These are phyloP conservation scores for Calonectria multiphialidica DNA, from an alignment of 2,329 filamentous ascomycete genomes.

Conservation along the genomic window DNA sequence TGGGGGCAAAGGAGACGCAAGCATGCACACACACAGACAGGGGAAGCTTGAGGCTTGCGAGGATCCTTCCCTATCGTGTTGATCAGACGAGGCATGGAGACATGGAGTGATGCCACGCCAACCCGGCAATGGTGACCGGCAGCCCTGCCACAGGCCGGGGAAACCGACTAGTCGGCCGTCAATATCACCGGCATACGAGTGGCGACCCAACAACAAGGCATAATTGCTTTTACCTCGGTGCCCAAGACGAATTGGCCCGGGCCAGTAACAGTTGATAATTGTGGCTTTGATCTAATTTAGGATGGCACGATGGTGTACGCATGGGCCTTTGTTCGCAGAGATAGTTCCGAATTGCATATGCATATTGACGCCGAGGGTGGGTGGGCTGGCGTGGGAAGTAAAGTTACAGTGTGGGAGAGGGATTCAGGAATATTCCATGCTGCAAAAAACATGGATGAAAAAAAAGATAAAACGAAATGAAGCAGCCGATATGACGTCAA, in stretches of 20 bases:
- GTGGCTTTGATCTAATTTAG: background rate
- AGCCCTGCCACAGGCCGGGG: background rate
- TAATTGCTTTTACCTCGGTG: background rate
- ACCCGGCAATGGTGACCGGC: background rate
- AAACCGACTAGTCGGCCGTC: background rate
- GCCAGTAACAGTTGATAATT: background rate
- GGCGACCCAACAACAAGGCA: background rate
- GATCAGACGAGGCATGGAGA: background rate
- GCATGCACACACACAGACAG: background rate
- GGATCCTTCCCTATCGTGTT: background rate
- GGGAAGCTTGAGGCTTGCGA: background rate
- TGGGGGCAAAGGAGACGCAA: conserved; percentile 2
- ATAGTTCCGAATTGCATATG: background rate
- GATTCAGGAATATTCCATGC: background rate
- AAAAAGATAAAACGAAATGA: background rate
- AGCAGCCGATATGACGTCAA: background rate
- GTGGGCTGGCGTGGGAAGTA: background rate
- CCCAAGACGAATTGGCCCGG: background rate
- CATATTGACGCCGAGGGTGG: background rate
- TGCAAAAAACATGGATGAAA: background rate
- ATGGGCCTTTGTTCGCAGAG: background rate
- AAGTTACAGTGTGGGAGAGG: background rate
- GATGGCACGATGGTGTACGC: background rate
- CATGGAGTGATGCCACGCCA: background rate
- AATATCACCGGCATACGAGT: conserved; percentile 7